Evolutionary conservation across 495 filamentous ascomycete species (phyloP).

Genomic region (Pyrenula aspistea): DNA sequence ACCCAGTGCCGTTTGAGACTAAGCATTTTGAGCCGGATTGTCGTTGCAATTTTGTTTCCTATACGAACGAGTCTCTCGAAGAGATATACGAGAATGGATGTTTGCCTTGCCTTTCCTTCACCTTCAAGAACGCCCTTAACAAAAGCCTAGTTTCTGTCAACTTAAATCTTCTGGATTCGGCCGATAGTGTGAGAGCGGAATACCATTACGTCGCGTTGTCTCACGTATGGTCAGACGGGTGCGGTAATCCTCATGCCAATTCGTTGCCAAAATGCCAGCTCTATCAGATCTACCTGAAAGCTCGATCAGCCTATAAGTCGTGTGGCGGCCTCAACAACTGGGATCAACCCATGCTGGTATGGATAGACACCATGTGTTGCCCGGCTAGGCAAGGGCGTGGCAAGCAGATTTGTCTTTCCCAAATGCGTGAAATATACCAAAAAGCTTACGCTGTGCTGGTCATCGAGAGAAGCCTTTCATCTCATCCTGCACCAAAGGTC

Average conservation of each 20-base stretch:
- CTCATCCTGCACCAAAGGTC: neutral
- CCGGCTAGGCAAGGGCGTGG: constrained; percentile 4
- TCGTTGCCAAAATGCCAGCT: constrained; percentile 10
- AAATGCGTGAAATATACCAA: constrained; percentile 12
- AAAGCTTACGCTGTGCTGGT: constrained; percentile 9
- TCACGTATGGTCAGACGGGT: constrained; percentile 14
- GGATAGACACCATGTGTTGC: constrained; percentile 15
- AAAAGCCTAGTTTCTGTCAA: neutral
- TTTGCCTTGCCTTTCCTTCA: neutral
- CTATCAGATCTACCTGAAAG: neutral
- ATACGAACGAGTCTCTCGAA: neutral
- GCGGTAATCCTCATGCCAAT: constrained; percentile 10
- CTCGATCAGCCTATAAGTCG: neutral
- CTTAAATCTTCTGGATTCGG: neutral
- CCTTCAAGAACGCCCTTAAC: neutral
- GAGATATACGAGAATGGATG: neutral
- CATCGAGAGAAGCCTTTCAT: neutral
- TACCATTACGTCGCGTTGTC: constrained; percentile 8
- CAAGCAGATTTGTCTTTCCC: constrained; percentile 2
- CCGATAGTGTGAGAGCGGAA: neutral
- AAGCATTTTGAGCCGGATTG: neutral
- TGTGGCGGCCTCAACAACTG: neutral
- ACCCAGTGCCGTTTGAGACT: neutral
- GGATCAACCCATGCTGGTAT: constrained; percentile 3
- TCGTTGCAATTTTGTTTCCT: neutral